A percentile compares a stretch with the other conserved stretches of the same genome.
These are phyloP conservation scores for Eucalyptus curtisii DNA, from an alignment of 345 rosid genomes.

Conservation along the genomic window DNA sequence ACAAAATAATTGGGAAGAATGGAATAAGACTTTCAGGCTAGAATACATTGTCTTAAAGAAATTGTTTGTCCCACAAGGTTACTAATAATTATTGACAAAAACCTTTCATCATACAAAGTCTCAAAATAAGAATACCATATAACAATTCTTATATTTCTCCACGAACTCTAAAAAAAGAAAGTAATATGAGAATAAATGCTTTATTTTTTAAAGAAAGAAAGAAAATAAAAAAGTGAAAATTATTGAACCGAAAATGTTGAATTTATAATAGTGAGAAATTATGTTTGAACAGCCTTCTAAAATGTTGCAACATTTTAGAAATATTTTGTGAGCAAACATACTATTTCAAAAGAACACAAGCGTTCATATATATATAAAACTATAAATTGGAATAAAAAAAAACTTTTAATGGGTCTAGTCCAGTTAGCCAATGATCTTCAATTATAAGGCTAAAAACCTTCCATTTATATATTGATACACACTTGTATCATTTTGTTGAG, in stretches of 20 bases:
- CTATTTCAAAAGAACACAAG: neutral
- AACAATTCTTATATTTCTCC: neutral
- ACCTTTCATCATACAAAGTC: neutral
- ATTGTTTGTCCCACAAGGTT: neutral
- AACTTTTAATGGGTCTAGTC: neutral
- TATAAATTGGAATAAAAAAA: no score
- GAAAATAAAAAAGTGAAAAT: neutral
- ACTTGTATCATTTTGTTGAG: neutral
- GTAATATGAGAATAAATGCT: neutral
- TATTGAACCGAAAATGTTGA: no score
- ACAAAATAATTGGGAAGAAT: neutral
- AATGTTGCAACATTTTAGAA: neutral
- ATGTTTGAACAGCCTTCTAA: neutral
- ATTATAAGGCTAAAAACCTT: neutral
- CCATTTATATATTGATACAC: neutral
- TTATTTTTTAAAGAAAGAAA: neutral
- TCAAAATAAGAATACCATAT: no score
- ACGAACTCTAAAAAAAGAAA: accelerated
- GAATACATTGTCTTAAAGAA: neutral
- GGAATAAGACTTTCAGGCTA: neutral
- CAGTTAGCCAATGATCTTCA: neutral
- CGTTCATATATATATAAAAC: no score
- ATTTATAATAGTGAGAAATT: neutral
- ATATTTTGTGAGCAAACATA: neutral
- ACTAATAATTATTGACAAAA: neutral